Conservation (phyloP, 1,284 basidiomycete genomes). For the Megacollybia platyphylla region DNA sequence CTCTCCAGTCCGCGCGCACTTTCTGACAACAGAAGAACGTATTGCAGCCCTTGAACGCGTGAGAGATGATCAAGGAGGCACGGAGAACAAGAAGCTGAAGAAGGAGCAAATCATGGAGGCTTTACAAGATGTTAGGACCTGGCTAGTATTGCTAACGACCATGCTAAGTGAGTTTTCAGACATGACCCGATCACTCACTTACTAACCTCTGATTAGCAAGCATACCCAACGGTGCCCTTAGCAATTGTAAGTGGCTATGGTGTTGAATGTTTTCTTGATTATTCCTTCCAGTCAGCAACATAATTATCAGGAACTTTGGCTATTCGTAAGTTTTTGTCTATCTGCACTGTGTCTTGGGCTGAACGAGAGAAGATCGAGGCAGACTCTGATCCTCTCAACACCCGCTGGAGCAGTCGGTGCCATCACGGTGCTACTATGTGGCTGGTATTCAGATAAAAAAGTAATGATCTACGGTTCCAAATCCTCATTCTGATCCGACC, state of each 20-base stretch:
- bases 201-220: slow-evolving; percentile 25
- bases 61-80: slow-evolving; percentile 55
- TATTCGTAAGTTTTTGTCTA: slow-evolving; percentile 32
- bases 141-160: slow-evolving; percentile 48
- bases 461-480: slow-evolving; percentile 12
- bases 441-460: slow-evolving; percentile 56
- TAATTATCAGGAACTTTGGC: slow-evolving; percentile 55
- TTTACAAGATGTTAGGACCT: slow-evolving; percentile 45
- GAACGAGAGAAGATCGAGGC: slow-evolving; percentile 29
- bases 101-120: slow-evolving; percentile 47
- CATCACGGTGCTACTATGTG: slow-evolving; percentile 35
- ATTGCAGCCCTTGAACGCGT: slow-evolving; percentile 55
- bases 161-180: slow-evolving; percentile 32
- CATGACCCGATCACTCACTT: not conserved
- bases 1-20: slow-evolving; percentile 41
- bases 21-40: slow-evolving; percentile 46
- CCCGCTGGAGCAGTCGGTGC: slow-evolving; percentile 44
- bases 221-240: slow-evolving; percentile 53
- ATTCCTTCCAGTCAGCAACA: slow-evolving; percentile 33
- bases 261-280: not conserved
- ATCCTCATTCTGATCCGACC: not conserved
- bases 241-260: slow-evolving; percentile 39
- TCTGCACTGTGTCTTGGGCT: not conserved
- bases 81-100: slow-evolving; percentile 49
- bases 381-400: slow-evolving; percentile 49